phyloP scores from a whole-genome alignment of 495 filamentous ascomycete genomes.

The Trypethelium eluteriae region DNA sequence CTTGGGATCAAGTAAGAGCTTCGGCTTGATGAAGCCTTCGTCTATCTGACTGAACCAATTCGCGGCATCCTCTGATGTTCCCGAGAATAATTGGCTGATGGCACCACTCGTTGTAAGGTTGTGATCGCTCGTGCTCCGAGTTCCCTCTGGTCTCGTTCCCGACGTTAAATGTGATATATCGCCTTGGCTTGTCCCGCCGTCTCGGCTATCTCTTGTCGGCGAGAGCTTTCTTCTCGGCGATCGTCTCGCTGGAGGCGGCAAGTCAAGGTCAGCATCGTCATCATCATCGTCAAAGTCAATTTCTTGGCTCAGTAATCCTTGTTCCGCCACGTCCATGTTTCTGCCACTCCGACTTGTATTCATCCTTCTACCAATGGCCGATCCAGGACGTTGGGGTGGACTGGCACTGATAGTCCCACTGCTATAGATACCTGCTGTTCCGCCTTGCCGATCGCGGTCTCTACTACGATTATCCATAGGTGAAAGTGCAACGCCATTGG shows the following conservation, averaged over 20 bases:
- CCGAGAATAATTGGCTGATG: conserved; percentile 63
- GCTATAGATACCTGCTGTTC: conserved; percentile 43
- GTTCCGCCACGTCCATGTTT: conserved; percentile 48
- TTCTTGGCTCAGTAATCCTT: conserved; percentile 53
- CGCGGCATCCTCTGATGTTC: conserved; percentile 77
- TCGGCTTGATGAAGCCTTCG: conserved; percentile 94
- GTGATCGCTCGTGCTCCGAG: conserved; percentile 19
- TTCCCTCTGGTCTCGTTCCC: conserved; percentile 16
- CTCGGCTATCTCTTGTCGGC: conserved; percentile 20
- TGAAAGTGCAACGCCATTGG: conserved; percentile 47
- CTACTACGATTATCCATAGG: conserved; percentile 37
- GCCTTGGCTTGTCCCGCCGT: conserved; percentile 22
- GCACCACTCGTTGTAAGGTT: conserved; percentile 52
- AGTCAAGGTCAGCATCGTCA: conserved; percentile 43
- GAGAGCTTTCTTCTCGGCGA: conserved; percentile 27
- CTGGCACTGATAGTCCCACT: conserved; percentile 40
- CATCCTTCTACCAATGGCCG: conserved; percentile 42
- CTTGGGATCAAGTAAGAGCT: conserved; percentile 70
- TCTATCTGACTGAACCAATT: conserved; percentile 89
- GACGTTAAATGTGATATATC: conserved; percentile 28
- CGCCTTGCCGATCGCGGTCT: conserved; percentile 27
- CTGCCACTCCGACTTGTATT: conserved; percentile 37
- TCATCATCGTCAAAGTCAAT: conserved; percentile 54
- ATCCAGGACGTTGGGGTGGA: conserved; percentile 39
- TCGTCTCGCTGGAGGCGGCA: conserved; percentile 38